phyloP scores from a whole-genome alignment of 495 filamentous ascomycete species.

The Penicillium chermesinum region DNA sequence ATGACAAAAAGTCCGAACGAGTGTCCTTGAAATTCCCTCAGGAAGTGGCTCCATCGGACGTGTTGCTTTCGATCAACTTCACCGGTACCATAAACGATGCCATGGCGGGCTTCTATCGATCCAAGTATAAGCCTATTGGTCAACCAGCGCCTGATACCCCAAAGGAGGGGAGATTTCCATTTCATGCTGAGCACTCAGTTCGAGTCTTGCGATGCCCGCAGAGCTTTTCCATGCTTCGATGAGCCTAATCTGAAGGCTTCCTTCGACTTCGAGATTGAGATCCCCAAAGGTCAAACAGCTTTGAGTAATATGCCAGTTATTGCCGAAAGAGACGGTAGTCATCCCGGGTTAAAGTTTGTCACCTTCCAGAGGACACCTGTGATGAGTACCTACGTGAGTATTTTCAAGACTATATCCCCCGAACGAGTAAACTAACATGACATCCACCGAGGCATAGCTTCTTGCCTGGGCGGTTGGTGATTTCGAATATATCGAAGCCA shows the following conservation, averaged over 20 bases:
- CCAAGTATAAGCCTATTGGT: conserved; percentile 79
- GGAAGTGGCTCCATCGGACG: conserved; percentile 56
- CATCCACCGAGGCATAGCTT: conserved; percentile 41
- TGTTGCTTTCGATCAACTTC: conserved; percentile 68
- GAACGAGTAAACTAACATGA: conserved; percentile 10
- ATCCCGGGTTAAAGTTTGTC: conserved; percentile 66
- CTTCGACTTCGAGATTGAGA: conserved; percentile 87
- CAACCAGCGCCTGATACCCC: conserved; percentile 66
- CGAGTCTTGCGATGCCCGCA: conserved; percentile 88
- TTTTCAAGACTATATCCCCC: neutral
- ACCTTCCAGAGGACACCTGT: conserved; percentile 80
- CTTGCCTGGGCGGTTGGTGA: conserved; percentile 95
- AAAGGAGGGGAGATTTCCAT: conserved; percentile 69
- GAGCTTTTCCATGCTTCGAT: conserved; percentile 96
- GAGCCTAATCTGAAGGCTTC: conserved; percentile 95
- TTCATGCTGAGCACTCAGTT: conserved; percentile 98
- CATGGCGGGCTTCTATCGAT: conserved; percentile 96
- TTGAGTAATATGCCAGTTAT: conserved; percentile 93
- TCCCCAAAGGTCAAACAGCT: conserved; percentile 79
- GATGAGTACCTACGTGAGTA: conserved; percentile 86
- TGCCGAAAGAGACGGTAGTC: conserved; percentile 51
- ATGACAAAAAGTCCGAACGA: conserved; percentile 76
- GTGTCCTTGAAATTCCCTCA: conserved; percentile 66
- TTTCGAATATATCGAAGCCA: conserved; percentile 90
- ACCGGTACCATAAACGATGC: conserved; percentile 84